Base-by-base conservation (phyloP, 2,329 filamentous ascomycete genomes). In the Colletotrichum tofieldiae region DNA sequence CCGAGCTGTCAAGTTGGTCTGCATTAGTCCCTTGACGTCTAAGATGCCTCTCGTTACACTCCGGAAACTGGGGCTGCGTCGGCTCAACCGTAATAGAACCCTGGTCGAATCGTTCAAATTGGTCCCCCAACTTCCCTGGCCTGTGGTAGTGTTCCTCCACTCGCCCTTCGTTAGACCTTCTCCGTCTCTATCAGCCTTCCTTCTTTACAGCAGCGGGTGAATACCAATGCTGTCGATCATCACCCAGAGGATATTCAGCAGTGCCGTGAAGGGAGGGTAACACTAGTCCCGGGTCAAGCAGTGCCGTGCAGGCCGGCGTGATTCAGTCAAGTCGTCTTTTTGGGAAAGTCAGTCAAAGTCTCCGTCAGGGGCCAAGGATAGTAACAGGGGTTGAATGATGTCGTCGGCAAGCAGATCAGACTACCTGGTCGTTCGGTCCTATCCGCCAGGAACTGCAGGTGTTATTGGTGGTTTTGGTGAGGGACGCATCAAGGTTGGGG, bases 381-480 rank as follows among this genome's bases (percentile, higher is more conserved):
- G 29, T 6, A 54, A 72, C 70, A 72, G 65, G 70, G 70, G 41
- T 65, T 18, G 60, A 43, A 26, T 37, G 20, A 56, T 70, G 66
- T 65, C 65, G 65, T 65, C 70, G 60, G 60, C 70, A 72, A 69
- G 65, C 47, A 64, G 70, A 65, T 69, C 54, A 72, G 37, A 69
- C 59, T 65, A 65, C 65, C 54, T 70, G 35, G 66, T 56, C 39
- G 65, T 65, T 72, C 66, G 70, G 65, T 55, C 54, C 59, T 65
- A 70, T 70, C 65, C 66, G 70, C 47, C 60, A 65, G 60, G 32
- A 60, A 61, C 65, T 61, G 59, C 29, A 60, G 32, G 37, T 65
- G 45, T 65, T 41, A 72, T 72, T 70, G 70, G 70, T 56, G 60
- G 54, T 49, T 49, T 55, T 60, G 55, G 43, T 35, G 45, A 59